These are phyloP conservation scores for Ensete glaucum DNA, from an alignment of 176 grass and related monocot genomes.

Conservation along the genomic window DNA sequence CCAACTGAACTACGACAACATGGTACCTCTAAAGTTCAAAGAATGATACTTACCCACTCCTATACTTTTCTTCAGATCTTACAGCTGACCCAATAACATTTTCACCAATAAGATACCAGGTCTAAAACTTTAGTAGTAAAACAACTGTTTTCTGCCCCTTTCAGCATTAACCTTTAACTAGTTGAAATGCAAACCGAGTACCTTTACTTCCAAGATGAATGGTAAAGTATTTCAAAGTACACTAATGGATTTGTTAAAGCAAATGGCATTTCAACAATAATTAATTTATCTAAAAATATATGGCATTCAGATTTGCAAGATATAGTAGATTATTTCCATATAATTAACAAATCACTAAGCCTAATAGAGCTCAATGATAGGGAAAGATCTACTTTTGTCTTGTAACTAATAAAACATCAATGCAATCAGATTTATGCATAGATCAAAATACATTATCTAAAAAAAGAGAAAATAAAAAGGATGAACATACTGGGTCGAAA, in stretches of 20 bases:
- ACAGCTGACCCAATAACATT: neutral
- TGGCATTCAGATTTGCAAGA: too few species aligned
- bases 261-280: too few species aligned
- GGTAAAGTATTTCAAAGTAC: neutral
- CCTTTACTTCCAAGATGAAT: neutral
- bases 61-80: neutral
- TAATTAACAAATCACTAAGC: too few species aligned
- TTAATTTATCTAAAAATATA: too few species aligned
- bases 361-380: too few species aligned
- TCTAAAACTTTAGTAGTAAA: neutral
- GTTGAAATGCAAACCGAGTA: neutral
- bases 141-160: neutral
- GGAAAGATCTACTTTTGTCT: too few species aligned
- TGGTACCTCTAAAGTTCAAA: neutral
- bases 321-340: too few species aligned
- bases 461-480: too few species aligned
- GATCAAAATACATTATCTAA: too few species aligned
- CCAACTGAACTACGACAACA: neutral
- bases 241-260: neutral
- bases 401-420: too few species aligned
- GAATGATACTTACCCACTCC: neutral
- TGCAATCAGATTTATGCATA: too few species aligned
- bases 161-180: neutral
- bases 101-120: neutral
- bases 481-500: too few species aligned